Conservation (phyloP, 2,329 filamentous ascomycete species). For the Grosmannia huntii region DNA sequence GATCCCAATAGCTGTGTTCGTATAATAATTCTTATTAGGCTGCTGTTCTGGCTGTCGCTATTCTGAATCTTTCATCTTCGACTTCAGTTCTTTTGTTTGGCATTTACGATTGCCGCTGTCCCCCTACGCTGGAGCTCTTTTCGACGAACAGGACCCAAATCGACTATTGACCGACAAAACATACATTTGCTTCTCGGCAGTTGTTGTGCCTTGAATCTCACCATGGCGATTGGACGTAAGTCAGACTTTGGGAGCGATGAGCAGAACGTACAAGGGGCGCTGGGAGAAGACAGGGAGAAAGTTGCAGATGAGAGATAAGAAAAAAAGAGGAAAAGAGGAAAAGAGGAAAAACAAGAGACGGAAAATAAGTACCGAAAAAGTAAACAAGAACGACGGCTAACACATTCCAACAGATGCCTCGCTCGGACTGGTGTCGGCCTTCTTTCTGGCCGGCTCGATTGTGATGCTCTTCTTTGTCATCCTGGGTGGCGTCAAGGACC, state of each 20-base stretch:
- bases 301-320: background rate
- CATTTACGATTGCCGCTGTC: background rate
- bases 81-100: no score
- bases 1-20: no score
- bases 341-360: no score
- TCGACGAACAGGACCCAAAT: background rate
- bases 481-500: conserved; percentile 33
- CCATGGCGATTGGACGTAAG: background rate
- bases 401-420: conserved; percentile 21
- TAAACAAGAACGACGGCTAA: background rate
- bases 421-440: conserved; percentile 29
- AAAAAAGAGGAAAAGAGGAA: background rate
- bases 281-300: background rate
- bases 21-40: background rate
- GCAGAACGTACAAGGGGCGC: no score
- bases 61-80: background rate
- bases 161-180: no score
- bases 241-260: background rate
- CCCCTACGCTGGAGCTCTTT: background rate
- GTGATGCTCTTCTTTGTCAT: conserved; percentile 47
- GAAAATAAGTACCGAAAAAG: background rate
- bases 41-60: background rate
- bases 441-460: conserved; percentile 37
- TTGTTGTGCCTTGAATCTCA: background rate
- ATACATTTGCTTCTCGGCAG: background rate